Evolutionary conservation across 164 flowering plant species (phyloP), one percentile per base, ranked within the genome.

Genomic region (Houttuynia cordata): DNA sequence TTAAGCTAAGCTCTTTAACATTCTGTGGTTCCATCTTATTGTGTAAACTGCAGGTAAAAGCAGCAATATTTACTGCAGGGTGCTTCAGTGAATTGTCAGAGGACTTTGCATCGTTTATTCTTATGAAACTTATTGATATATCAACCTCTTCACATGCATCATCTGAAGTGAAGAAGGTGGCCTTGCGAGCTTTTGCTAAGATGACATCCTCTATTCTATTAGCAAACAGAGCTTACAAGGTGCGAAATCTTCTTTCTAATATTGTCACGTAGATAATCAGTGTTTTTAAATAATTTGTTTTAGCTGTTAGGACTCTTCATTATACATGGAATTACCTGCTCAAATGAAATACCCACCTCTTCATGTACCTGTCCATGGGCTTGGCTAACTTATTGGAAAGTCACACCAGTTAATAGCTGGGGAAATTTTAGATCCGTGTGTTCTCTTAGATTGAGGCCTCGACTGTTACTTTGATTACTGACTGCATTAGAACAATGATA

Each of bases 31-130:
- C 37, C 37, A 30, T 30, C 37, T 30, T 30, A 34, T 56, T 15
- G 10, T 57, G 42, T 18, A 22, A 19, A 30, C n/a, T 74, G 53
- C 82, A 92, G 98, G 84, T 76, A 25, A 83, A 76, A 71, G 96
- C 97, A 59, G 77, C 99, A 42, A 62, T 90, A 19, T 88, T 82
- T 80, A 87, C 96, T 61, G 91, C 82, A 0, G 83, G 88, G 8
- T 84, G 88, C 84, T 81, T 93, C 58, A 79, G 77, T 70, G 90
- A 88, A 71, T 54, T 79, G 61, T 79, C 84, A 17, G 82, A 76
- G 70, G 97, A 85, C 73, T 93, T 90, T 73, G 80, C 91, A 7
- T 63, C 6, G 69, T 75, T 82, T 67, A 53, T 82, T 60, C 72
- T 90, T 64, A 85, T 78, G 75, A 73, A 78, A 54, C 68, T 93